Evolutionary conservation across 2,329 filamentous ascomycete species (phyloP).

Genomic region (Sarocladium kiliense): DNA sequence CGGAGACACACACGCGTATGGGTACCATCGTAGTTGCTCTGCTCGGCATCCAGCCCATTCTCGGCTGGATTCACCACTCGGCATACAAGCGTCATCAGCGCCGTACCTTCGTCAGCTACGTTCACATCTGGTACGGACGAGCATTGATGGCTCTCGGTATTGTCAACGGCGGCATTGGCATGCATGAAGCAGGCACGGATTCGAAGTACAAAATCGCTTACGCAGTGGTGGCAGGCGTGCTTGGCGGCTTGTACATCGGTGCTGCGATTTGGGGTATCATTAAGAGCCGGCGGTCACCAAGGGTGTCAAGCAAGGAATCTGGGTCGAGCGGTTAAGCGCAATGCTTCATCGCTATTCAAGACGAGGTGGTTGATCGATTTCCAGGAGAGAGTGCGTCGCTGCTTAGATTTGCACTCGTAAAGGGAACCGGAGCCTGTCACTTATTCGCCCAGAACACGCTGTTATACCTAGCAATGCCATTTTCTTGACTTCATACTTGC

Average conservation of each 20-base stretch:
- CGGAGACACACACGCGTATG: constrained; percentile 47
- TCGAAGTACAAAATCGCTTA: constrained; percentile 46
- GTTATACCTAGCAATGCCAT: too few relatives aligned
- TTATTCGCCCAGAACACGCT: too few relatives aligned
- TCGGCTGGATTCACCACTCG: constrained; percentile 54
- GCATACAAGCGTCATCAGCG: constrained; percentile 41
- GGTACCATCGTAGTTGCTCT: constrained; percentile 50
- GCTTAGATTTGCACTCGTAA: background rate
- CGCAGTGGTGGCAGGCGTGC: constrained; percentile 46
- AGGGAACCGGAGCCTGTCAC: background rate
- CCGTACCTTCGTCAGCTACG: constrained; percentile 47
- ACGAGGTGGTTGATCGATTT: too few relatives aligned
- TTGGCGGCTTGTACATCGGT: constrained; percentile 39
- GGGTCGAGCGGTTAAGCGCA: background rate
- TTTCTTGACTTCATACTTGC: too few relatives aligned
- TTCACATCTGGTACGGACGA: constrained; percentile 60
- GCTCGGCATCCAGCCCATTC: constrained; percentile 51
- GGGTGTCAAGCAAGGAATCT: background rate
- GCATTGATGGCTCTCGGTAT: constrained; percentile 52
- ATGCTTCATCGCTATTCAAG: background rate
- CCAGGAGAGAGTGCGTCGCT: too few relatives aligned
- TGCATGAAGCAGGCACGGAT: constrained; percentile 38
- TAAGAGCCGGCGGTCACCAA: constrained; percentile 8
- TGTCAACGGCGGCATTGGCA: constrained; percentile 59
- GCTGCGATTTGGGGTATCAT: constrained; percentile 15